Percentiles rank a stretch among this genome's conserved stretches.
Conservation (phyloP, 495 filamentous ascomycete genomes). For the Cairneyella variabilis region DNA sequence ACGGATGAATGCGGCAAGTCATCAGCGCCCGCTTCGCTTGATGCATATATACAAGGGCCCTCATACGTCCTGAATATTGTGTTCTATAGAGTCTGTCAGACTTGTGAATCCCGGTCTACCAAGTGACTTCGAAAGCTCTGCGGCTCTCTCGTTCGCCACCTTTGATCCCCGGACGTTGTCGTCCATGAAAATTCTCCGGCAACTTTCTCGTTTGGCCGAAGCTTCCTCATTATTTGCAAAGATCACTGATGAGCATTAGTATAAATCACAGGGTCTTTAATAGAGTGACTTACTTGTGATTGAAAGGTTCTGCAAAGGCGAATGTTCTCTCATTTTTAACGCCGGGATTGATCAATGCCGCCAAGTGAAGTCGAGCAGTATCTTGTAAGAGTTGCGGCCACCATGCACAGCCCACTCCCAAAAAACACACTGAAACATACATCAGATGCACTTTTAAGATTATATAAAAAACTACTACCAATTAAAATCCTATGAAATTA, state of each 20-base stretch:
- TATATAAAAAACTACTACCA: too few relatives aligned
- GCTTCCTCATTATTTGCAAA: constrained; percentile 29
- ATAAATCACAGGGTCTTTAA: neutral
- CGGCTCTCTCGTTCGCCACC: constrained; percentile 25
- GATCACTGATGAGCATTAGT: neutral
- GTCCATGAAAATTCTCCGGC: constrained; percentile 23
- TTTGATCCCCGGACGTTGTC: constrained; percentile 24
- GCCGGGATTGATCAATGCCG: constrained; percentile 38
- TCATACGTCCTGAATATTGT: constrained; percentile 12
- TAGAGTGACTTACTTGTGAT: constrained; percentile 1
- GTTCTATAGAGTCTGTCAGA: constrained; percentile 13
- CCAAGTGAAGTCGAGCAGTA: constrained; percentile 41
- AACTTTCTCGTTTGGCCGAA: constrained; percentile 30
- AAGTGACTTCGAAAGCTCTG: constrained; percentile 31
- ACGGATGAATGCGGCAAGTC: neutral
- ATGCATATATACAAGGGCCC: neutral
- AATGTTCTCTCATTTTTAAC: constrained; percentile 44
- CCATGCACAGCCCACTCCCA: constrained; percentile 43
- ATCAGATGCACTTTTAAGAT: too few relatives aligned
- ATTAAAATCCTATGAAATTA: too few relatives aligned
- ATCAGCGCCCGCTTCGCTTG: neutral
- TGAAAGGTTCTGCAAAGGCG: constrained; percentile 27
- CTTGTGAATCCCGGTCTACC: constrained; percentile 31
- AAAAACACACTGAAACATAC: constrained; percentile 11
- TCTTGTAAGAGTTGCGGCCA: too few relatives aligned